Percentiles rank a stretch among this genome's conserved stretches.
These are phyloP conservation scores for Zancudomyces culisetae DNA, from an alignment of 371 early-diverging fungal genomes.

Conservation along the genomic window DNA sequence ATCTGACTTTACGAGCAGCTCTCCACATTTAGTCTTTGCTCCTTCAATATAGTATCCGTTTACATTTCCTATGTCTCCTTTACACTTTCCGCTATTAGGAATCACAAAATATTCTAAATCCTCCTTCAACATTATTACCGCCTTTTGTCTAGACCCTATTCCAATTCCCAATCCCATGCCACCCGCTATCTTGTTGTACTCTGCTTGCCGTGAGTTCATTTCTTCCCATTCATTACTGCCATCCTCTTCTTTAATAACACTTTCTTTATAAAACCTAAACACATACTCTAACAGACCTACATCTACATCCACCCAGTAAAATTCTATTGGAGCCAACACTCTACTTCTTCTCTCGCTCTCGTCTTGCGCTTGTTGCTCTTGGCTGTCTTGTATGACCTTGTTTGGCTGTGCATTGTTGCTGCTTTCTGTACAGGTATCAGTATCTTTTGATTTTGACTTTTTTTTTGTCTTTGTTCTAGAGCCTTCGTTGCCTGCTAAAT, in stretches of 20 bases:
- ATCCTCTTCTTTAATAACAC: conserved; percentile 1
- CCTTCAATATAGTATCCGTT: conserved; percentile 19
- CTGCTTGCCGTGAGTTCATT: conserved; percentile 1
- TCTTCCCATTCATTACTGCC: neutral
- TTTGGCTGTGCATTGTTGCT: conserved; percentile 23
- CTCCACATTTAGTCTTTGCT: conserved; percentile 41
- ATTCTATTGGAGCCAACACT: neutral
- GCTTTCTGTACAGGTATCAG: neutral
- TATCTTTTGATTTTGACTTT: too few relatives aligned
- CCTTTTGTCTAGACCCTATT: conserved; percentile 3
- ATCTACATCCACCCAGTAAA: conserved; percentile 25
- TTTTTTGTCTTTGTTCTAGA: too few relatives aligned
- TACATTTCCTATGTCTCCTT: conserved; percentile 10
- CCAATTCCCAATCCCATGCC: neutral
- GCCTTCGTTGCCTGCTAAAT: neutral
- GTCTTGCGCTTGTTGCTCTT: too few relatives aligned
- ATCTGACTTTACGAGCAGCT: conserved; percentile 36
- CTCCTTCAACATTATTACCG: conserved; percentile 22
- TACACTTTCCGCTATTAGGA: conserved; percentile 11
- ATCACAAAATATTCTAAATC: conserved; percentile 45
- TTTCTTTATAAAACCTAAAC: conserved; percentile 14
- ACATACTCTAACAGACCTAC: conserved; percentile 21
- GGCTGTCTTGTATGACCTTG: conserved; percentile 29
- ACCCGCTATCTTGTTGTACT: neutral
- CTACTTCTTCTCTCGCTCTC: too few relatives aligned